Conservation (phyloP, 805 yeast species). For the Kluyveromyces starmeri region DNA sequence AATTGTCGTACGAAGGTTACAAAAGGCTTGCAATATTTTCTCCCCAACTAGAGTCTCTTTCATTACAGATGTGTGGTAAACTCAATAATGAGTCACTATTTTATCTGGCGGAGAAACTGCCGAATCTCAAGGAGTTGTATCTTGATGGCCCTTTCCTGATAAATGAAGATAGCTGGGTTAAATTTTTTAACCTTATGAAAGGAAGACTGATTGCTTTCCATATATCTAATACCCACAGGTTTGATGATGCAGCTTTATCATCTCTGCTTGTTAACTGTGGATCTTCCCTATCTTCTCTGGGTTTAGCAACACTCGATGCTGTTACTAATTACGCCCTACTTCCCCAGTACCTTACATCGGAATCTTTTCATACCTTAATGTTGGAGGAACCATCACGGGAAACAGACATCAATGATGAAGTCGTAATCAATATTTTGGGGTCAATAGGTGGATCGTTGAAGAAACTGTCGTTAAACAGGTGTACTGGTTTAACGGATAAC, state of each 20-base stretch:
- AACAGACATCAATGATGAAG: constrained; percentile 59
- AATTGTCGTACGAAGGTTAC: constrained; percentile 54
- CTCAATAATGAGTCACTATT: constrained; percentile 66
- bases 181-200: constrained; percentile 54
- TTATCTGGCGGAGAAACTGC: constrained; percentile 53
- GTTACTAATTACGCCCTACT: constrained; percentile 54
- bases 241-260: constrained; percentile 56
- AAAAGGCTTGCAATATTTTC: constrained; percentile 68
- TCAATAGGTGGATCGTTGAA: constrained; percentile 53
- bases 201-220: constrained; percentile 48
- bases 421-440: constrained; percentile 50
- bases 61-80: constrained; percentile 88
- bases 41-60: constrained; percentile 58
- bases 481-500: constrained; percentile 60
- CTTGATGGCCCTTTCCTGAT: constrained; percentile 88
- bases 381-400: constrained; percentile 61
- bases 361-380: constrained; percentile 44
- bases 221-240: constrained; percentile 75
- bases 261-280: constrained; percentile 55
- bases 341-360: constrained; percentile 48
- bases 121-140: constrained; percentile 43
- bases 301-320: constrained; percentile 66
- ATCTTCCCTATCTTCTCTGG: constrained; percentile 44
- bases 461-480: constrained; percentile 60
- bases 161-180: constrained; percentile 67